These are phyloP conservation scores for Magnusiomyces fungicola DNA, from an alignment of 1,139 yeast genomes.

Conservation along the genomic window DNA sequence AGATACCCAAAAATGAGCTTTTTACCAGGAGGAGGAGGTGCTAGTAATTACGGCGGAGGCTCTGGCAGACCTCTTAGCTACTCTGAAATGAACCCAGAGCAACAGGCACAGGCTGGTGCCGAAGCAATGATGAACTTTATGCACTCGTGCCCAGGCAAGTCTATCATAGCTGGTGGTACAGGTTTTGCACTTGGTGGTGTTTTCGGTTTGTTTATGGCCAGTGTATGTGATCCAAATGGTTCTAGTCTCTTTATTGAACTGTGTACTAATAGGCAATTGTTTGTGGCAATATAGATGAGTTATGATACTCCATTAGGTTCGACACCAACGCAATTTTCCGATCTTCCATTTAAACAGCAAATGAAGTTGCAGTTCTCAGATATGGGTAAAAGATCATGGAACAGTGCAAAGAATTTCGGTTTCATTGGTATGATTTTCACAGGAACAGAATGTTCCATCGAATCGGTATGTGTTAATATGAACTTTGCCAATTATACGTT, in stretches of 20 bases:
- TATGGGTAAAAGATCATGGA: constrained; percentile 81
- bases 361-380: constrained; percentile 86
- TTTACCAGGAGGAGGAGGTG: constrained; percentile 13
- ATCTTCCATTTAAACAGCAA: constrained; percentile 86
- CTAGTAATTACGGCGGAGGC: constrained; percentile 10
- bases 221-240: constrained; percentile 53
- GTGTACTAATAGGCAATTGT: neutral
- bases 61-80: constrained; percentile 33
- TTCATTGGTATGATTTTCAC: constrained; percentile 89
- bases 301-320: constrained; percentile 70
- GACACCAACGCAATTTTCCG: constrained; percentile 48
- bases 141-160: constrained; percentile 94
- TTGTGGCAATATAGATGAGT: constrained; percentile 38
- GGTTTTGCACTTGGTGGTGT: constrained; percentile 96
- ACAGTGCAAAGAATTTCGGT: constrained; percentile 91
- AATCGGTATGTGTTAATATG: constrained; percentile 31
- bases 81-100: constrained; percentile 78
- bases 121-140: constrained; percentile 70
- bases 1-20: constrained; percentile 10
- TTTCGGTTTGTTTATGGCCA: constrained; percentile 94
- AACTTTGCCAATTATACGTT: neutral
- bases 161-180: constrained; percentile 84
- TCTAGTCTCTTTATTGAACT: too few relatives aligned
- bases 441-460: constrained; percentile 91
- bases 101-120: constrained; percentile 93